Base-by-base conservation (phyloP, 2,329 filamentous ascomycete species). In the Biscogniauxia marginata region DNA sequence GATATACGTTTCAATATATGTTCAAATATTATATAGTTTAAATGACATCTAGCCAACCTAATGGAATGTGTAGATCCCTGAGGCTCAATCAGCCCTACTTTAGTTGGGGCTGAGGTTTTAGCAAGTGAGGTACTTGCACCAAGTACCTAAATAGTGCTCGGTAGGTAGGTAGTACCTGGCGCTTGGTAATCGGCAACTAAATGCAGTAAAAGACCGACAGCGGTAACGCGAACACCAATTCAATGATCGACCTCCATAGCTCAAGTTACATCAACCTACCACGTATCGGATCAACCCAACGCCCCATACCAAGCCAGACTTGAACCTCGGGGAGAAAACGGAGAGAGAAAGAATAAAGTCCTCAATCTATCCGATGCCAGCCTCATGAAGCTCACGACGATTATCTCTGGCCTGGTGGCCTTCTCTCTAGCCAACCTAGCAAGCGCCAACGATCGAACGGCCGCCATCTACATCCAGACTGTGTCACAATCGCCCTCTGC, bases 401-500 rank as follows among this genome's bases (percentile, higher is more conserved):
- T 80, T 39, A 47, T 81, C 48, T 71, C 75, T 23, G 70, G 75
- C 50, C 67, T 83, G n/a, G 71, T 74, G 60, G 74, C 75, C 57
- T 60, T 74, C 47, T 65, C 63, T 11, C 54, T 66, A 13, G 73
- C 75, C 16, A 67, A 75, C 34, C 63, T 77, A 46, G 75, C 74
- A 57, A 65, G 63, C 39, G 73, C 75, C 49, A 59, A 59, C 49
- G 67, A 70, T 45, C 76, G 76, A 57, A 80, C 76, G 25, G 78
- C 78, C 25, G 71, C 81, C 56, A 73, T 85, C 71, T 82, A 80
- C 74, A 73, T 84, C 63, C 81, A 85, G 59, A 77, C 81, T 52
- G 69, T 85, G 59, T 64, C 71, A 23, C 57, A 68, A 52, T 54
- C 70, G 20, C 60, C 70, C 46, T 56, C 71, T 30, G 56, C 68